These are phyloP conservation scores for Hsuehochloa calcarea DNA, from an alignment of 176 grass and related monocot species.

Conservation along the genomic window DNA sequence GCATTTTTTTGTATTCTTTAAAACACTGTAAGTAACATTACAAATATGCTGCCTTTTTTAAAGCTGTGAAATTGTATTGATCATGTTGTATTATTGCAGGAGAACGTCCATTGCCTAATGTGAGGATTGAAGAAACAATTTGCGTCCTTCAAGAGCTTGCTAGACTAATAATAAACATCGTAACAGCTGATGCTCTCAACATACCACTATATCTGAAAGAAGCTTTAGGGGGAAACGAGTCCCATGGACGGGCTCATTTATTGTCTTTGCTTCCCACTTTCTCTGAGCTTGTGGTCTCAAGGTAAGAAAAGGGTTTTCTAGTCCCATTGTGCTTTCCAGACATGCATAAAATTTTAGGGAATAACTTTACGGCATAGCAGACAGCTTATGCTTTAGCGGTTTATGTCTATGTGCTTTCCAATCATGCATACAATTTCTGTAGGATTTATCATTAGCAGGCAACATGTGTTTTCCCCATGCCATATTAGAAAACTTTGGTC, in stretches of 20 bases:
- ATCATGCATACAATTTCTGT: not conserved
- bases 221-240: slow-evolving; percentile 46
- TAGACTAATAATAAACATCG: slow-evolving; percentile 69
- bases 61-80: slow-evolving; percentile 17
- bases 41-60: slow-evolving; percentile 12
- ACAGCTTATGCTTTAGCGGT: not conserved
- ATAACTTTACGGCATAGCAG: not conserved
- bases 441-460: not conserved
- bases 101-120: slow-evolving; percentile 70
- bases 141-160: slow-evolving; percentile 93
- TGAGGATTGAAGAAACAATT: slow-evolving; percentile 79
- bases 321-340: not conserved
- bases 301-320: slow-evolving; percentile 53
- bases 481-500: not conserved
- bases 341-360: not conserved
- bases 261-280: slow-evolving; percentile 83
- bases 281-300: slow-evolving; percentile 92
- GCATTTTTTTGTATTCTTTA: slow-evolving; percentile 4
- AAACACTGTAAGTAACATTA: slow-evolving; percentile 2
- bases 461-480: not conserved
- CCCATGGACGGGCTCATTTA: slow-evolving; percentile 64
- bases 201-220: slow-evolving; percentile 70
- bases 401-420: not conserved
- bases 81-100: slow-evolving; percentile 57
- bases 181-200: slow-evolving; percentile 56